Evolutionary conservation across 352 stramenopile species (phyloP).

Genomic region (Globisporangium nodosum): DNA sequence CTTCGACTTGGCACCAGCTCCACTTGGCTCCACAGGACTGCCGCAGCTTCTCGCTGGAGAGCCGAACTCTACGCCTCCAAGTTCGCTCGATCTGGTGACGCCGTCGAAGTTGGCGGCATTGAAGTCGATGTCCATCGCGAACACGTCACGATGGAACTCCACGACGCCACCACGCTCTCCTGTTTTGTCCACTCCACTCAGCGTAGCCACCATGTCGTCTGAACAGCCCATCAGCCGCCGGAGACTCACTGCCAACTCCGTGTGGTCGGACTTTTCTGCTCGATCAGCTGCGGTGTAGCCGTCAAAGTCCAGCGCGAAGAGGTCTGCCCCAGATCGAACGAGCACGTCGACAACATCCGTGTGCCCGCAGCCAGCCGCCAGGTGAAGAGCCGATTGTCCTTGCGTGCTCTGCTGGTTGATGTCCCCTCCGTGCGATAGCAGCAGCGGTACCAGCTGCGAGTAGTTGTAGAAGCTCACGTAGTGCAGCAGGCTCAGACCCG

Average conservation of each 20-base stretch:
- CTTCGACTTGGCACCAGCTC: conserved; percentile 25
- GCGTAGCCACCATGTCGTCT: background rate
- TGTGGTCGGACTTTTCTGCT: conserved; percentile 69
- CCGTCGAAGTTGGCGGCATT: conserved; percentile 10
- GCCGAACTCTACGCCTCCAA: conserved; percentile 1
- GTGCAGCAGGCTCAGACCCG: conserved; percentile 81
- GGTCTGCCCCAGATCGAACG: conserved; percentile 50
- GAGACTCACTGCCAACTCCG: conserved; percentile 38
- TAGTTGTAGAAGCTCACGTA: conserved; percentile 91
- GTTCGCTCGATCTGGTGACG: conserved; percentile 3
- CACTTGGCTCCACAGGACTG: conserved; percentile 20
- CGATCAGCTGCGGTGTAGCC: conserved; percentile 67
- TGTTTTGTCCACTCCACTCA: conserved; percentile 1
- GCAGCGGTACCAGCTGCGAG: conserved; percentile 61
- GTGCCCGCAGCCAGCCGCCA: conserved; percentile 76
- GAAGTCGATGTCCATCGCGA: conserved; percentile 51
- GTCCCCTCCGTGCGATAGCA: conserved; percentile 76
- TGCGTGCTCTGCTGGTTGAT: conserved; percentile 84
- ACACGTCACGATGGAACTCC: conserved; percentile 10
- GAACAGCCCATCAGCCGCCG: conserved; percentile 31
- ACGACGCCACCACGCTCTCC: background rate
- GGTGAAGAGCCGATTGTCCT: conserved; percentile 76
- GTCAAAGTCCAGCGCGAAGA: conserved; percentile 63
- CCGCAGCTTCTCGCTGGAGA: conserved; percentile 30
- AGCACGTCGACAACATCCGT: conserved; percentile 60